Conservation (phyloP, 2,329 filamentous ascomycete genomes). For the Leptodontidium sp. region DNA sequence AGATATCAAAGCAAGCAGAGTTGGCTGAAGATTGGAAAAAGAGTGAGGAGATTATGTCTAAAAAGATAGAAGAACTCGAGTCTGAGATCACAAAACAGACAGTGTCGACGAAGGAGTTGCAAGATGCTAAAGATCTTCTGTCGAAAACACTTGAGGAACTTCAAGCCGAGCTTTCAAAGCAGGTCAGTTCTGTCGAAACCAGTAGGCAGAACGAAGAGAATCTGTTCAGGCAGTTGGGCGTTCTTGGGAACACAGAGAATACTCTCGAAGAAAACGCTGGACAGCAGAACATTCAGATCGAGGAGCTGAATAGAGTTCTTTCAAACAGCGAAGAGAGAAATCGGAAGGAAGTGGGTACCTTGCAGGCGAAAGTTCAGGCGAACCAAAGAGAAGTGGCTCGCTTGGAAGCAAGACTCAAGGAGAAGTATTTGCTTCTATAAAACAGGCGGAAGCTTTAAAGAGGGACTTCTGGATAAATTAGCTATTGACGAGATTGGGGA, state of each 20-base stretch:
- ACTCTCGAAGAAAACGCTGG: not conserved
- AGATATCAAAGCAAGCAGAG: too few species aligned
- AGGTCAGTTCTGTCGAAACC: too few species aligned
- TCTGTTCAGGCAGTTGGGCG: not conserved
- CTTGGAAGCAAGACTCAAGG: not conserved
- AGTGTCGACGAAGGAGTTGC: too few species aligned
- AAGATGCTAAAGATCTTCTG: too few species aligned
- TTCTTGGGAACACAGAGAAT: not conserved
- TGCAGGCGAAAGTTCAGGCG: not conserved
- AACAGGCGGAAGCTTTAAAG: not conserved
- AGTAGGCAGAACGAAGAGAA: too few species aligned
- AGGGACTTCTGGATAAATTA: not conserved
- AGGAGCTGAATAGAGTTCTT: not conserved
- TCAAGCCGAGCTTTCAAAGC: too few species aligned
- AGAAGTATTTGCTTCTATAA: not conserved
- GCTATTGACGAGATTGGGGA: not conserved
- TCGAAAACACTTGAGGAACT: too few species aligned
- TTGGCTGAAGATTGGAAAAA: too few species aligned
- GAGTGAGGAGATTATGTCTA: too few species aligned
- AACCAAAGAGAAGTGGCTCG: not conserved
- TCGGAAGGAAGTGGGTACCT: not conserved
- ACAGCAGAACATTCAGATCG: not conserved
- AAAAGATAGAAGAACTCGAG: too few species aligned
- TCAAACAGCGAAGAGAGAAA: not conserved
- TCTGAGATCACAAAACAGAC: too few species aligned